These are phyloP conservation scores for Psilocybe subaeruginosa DNA, from an alignment of 768 basidiomycete genomes.

Conservation along the genomic window DNA sequence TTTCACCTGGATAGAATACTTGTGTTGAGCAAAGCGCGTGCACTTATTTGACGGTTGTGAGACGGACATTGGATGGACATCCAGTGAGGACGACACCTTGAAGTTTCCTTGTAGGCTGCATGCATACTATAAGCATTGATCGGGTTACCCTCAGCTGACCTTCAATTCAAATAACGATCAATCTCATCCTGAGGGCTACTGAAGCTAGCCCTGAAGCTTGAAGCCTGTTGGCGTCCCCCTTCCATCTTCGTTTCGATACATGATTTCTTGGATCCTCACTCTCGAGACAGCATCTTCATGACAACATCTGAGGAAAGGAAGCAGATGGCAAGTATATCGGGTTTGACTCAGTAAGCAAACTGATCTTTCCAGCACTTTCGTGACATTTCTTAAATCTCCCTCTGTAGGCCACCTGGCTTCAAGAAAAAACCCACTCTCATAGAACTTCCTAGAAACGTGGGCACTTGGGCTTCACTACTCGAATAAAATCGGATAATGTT, in stretches of 20 bases:
- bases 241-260: background rate
- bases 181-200: background rate
- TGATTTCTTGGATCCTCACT: background rate
- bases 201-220: too few relatives aligned
- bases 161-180: background rate
- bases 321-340: constrained; percentile 4
- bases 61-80: background rate
- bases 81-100: too few relatives aligned
- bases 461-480: background rate
- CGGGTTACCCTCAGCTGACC: background rate
- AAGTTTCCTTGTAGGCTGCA: constrained; percentile 13
- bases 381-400: background rate
- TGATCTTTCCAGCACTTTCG: background rate
- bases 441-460: background rate
- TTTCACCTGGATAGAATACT: too few relatives aligned
- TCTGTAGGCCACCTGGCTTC: background rate
- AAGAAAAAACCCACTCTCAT: background rate
- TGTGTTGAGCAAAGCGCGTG: too few relatives aligned
- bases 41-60: too few relatives aligned
- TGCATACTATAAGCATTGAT: constrained; percentile 14
- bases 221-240: background rate
- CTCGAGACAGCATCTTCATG: constrained; percentile 3
- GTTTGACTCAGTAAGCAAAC: background rate
- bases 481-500: background rate
- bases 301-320: constrained; percentile 9